A percentile compares a stretch with the other conserved stretches of the same genome.
Conservation (phyloP, 2,329 filamentous ascomycete species). For the Fusarium sp. region DNA sequence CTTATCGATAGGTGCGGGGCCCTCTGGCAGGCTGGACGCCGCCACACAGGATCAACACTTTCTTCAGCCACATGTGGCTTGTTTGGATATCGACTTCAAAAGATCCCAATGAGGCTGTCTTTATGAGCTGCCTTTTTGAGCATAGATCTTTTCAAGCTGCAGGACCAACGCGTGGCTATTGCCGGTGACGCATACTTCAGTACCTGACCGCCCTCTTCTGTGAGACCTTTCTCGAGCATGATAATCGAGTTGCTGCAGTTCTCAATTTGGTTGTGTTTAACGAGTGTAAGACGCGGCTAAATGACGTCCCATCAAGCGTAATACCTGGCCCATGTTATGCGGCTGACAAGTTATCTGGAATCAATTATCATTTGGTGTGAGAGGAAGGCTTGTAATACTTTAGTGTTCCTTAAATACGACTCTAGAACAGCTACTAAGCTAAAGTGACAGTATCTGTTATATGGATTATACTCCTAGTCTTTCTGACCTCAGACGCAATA, state of each 20-base stretch:
- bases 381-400: background rate
- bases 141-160: slow-evolving; percentile 30
- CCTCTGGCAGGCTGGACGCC: background rate
- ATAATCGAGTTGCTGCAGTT: background rate
- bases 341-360: background rate
- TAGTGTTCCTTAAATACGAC: background rate
- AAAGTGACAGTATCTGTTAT: background rate
- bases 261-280: no score
- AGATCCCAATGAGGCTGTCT: background rate
- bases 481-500: background rate
- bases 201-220: background rate
- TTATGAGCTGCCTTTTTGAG: slow-evolving; percentile 41
- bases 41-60: background rate
- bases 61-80: slow-evolving; percentile 30
- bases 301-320: slow-evolving; percentile 6
- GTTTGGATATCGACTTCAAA: background rate
- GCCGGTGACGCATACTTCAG: slow-evolving; percentile 25
- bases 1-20: slow-evolving; percentile 43
- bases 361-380: background rate
- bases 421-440: background rate
- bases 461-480: background rate
- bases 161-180: slow-evolving; percentile 20
- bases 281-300: slow-evolving; percentile 9
- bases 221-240: background rate
- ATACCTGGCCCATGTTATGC: background rate